phyloP scores from a whole-genome alignment of 495 filamentous ascomycete genomes.

The Penicillium egyptiacum region DNA sequence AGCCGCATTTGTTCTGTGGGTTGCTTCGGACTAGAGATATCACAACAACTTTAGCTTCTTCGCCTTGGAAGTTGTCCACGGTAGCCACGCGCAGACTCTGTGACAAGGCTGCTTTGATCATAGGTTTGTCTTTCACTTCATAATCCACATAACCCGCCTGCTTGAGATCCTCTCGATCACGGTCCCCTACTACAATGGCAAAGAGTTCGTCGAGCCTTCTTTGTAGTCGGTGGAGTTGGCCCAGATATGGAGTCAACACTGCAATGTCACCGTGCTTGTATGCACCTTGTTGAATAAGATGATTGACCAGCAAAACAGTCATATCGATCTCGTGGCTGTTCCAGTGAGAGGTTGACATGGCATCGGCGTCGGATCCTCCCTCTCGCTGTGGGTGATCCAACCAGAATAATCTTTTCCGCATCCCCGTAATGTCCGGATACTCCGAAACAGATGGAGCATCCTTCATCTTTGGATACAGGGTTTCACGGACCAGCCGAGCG shows the following conservation, averaged over 20 bases:
- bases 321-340: conserved; percentile 72
- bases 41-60: conserved; percentile 79
- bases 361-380: conserved; percentile 39
- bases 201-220: conserved; percentile 50
- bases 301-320: conserved; percentile 62
- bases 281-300: conserved; percentile 68
- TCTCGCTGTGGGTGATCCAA: conserved; percentile 65
- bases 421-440: conserved; percentile 63
- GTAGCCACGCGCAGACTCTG: conserved; percentile 71
- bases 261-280: conserved; percentile 72
- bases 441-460: conserved; percentile 53
- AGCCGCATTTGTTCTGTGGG: conserved; percentile 60
- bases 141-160: conserved; percentile 46
- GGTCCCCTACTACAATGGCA: conserved; percentile 65
- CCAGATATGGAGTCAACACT: conserved; percentile 73
- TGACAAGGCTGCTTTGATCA: conserved; percentile 52
- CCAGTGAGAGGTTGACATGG: conserved; percentile 56
- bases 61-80: conserved; percentile 85
- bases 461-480: conserved; percentile 63
- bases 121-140: conserved; percentile 5
- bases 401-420: conserved; percentile 71
- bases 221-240: conserved; percentile 65
- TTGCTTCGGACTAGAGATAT: conserved; percentile 83
- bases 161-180: conserved; percentile 63
- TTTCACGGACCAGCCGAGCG: conserved; percentile 55